Evolutionary conservation across 2,329 filamentous ascomycete genomes (phyloP).

Genomic region (Aspergillus sp.): DNA sequence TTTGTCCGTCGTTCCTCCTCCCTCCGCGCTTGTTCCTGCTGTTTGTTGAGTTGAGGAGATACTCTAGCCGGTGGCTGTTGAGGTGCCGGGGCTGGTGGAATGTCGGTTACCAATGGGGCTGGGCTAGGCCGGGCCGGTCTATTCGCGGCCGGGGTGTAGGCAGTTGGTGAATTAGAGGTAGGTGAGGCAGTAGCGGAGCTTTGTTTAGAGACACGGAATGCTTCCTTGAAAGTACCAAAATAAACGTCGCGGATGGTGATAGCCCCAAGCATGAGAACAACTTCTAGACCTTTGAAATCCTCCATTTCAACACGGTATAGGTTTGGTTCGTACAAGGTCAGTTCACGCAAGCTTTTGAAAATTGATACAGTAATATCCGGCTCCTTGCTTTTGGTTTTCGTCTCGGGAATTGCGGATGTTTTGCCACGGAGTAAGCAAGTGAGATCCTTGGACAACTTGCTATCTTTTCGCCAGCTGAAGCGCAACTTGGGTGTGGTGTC

Average conservation of each 20-base stretch:
- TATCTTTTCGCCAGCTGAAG: slow-evolving; percentile 88
- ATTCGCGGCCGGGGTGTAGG: slow-evolving; percentile 23
- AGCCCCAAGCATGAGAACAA: slow-evolving; percentile 67
- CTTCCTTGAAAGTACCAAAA: slow-evolving; percentile 65
- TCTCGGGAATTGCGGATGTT: slow-evolving; percentile 60
- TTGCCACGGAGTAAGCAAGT: slow-evolving; percentile 84
- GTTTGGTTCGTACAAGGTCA: slow-evolving; percentile 94
- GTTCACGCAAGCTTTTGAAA: slow-evolving; percentile 71
- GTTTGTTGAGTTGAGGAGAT: slow-evolving; percentile 21
- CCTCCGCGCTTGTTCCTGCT: slow-evolving; percentile 45
- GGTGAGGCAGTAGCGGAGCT: slow-evolving; percentile 5
- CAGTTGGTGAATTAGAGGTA: slow-evolving; percentile 5
- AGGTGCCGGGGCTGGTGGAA: slow-evolving; percentile 2
- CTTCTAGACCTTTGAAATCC: slow-evolving; percentile 88
- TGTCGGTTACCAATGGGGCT: slow-evolving; percentile 5
- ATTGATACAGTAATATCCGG: slow-evolving; percentile 94
- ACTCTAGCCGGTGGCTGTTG: slow-evolving; percentile 2
- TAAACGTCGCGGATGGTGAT: slow-evolving; percentile 63
- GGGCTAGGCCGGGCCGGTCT: slow-evolving; percentile 5
- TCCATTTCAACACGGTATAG: slow-evolving; percentile 87
- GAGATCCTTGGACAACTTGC: slow-evolving; percentile 81
- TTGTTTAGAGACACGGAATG: slow-evolving; percentile 66
- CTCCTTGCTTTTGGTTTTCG: slow-evolving; percentile 77
- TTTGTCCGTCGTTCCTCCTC: slow-evolving; percentile 54
- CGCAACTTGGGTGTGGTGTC: slow-evolving; percentile 68